These are phyloP conservation scores for Aegilops sharonensis DNA, from an alignment of 176 grass and related monocot genomes.

Conservation along the genomic window DNA sequence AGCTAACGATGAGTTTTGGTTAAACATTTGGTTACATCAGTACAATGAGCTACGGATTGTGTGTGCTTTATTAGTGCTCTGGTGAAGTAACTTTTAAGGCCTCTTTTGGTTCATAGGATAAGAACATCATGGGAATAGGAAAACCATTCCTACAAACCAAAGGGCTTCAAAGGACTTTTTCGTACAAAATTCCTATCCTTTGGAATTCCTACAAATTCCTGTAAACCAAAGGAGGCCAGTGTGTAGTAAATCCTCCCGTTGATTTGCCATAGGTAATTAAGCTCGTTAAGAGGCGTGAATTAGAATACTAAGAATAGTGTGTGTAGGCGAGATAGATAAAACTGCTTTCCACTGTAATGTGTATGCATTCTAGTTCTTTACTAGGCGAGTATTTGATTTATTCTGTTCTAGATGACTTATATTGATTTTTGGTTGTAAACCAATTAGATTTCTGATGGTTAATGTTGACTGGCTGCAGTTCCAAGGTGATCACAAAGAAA, in stretches of 20 bases:
- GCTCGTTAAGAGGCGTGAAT: background rate
- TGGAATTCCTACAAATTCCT: too few species aligned
- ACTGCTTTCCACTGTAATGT: background rate
- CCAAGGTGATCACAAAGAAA: slow-evolving; percentile 84
- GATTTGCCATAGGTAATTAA: background rate
- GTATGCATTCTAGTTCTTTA: background rate
- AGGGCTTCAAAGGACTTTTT: too few species aligned
- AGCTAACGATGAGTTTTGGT: background rate
- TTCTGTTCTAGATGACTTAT: background rate
- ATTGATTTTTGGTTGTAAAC: slow-evolving; percentile 11
- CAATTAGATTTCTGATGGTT: slow-evolving; percentile 28
- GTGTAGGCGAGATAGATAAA: background rate
- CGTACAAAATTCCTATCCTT: too few species aligned
- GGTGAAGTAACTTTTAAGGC: background rate
- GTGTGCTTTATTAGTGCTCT: background rate
- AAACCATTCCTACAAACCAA: too few species aligned
- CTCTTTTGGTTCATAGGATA: too few species aligned
- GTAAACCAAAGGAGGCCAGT: too few species aligned
- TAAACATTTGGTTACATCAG: background rate
- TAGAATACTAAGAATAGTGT: background rate
- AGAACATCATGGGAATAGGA: too few species aligned
- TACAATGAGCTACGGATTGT: background rate
- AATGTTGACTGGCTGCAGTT: slow-evolving; percentile 61
- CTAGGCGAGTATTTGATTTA: background rate
- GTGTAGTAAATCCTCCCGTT: background rate